phyloP scores from a whole-genome alignment of 2,329 filamentous ascomycete genomes.

The Ophiostoma sp. region DNA sequence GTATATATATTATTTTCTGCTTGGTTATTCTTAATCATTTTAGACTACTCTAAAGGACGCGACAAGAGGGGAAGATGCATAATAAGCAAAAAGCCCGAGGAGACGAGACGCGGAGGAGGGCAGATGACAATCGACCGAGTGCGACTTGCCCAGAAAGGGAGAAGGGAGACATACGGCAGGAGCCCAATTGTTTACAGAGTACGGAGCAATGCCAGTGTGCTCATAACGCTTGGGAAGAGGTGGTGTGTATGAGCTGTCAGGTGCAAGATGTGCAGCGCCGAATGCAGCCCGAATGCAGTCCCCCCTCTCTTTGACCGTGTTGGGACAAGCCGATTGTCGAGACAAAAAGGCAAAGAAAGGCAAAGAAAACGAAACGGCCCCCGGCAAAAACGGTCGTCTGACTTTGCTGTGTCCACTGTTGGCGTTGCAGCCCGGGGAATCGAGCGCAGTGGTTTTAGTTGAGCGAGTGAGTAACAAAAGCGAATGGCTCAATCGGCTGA shows the following conservation, averaged over 20 bases:
- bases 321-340: neutral
- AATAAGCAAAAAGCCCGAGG: neutral
- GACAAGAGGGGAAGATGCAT: neutral
- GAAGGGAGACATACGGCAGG: neutral
- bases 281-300: constrained; percentile 11
- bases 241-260: constrained; percentile 12
- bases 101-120: neutral
- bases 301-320: constrained; percentile 9
- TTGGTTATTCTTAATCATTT: no score
- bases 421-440: constrained; percentile 2
- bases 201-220: no score
- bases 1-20: no score
- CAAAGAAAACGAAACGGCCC: neutral
- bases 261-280: neutral
- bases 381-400: constrained; percentile 1
- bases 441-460: neutral
- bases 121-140: constrained; percentile 11
- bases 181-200: neutral
- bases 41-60: neutral
- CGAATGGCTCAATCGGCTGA: neutral
- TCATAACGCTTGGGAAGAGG: neutral
- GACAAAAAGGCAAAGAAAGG: neutral
- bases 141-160: constrained; percentile 9
- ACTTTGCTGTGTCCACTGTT: constrained; percentile 5
- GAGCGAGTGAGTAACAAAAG: neutral